phyloP scores from a whole-genome alignment of 1,284 basidiomycete species.

The Pseudozyma flocculosa region DNA sequence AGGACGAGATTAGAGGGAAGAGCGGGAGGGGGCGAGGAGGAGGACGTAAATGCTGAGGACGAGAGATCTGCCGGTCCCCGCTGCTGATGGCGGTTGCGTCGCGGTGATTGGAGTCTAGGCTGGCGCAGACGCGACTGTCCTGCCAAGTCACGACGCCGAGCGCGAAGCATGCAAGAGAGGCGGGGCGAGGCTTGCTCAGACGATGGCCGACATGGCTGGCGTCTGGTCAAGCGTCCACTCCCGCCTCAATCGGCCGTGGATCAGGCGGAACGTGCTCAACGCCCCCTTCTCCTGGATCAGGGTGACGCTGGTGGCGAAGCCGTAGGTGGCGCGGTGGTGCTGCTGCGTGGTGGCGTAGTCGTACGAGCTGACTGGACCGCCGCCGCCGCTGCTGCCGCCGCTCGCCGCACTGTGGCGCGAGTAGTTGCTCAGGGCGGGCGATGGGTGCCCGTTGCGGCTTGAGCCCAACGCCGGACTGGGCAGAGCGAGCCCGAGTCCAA shows the following conservation, averaged over 20 bases:
- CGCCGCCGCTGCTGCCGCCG: conserved; percentile 3
- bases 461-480: conserved; percentile 14
- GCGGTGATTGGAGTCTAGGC: no score
- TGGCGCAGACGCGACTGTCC: no score
- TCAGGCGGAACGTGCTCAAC: conserved; percentile 72
- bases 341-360: neutral
- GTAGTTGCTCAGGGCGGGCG: conserved; percentile 32
- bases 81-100: no score
- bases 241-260: conserved; percentile 71
- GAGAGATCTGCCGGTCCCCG: no score
- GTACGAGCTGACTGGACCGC: neutral
- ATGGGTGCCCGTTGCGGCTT: conserved; percentile 17
- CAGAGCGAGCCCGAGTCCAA: conserved; percentile 20
- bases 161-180: neutral
- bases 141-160: neutral
- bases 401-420: conserved; percentile 14
- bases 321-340: neutral
- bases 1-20: no score
- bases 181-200: neutral
- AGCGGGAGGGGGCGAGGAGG: no score
- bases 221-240: conserved; percentile 65
- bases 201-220: conserved; percentile 5
- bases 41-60: no score
- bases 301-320: conserved; percentile 65
- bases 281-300: conserved; percentile 87